Base-by-base conservation (phyloP, 371 early-diverging fungal species). In the Mucor velutinosus region DNA sequence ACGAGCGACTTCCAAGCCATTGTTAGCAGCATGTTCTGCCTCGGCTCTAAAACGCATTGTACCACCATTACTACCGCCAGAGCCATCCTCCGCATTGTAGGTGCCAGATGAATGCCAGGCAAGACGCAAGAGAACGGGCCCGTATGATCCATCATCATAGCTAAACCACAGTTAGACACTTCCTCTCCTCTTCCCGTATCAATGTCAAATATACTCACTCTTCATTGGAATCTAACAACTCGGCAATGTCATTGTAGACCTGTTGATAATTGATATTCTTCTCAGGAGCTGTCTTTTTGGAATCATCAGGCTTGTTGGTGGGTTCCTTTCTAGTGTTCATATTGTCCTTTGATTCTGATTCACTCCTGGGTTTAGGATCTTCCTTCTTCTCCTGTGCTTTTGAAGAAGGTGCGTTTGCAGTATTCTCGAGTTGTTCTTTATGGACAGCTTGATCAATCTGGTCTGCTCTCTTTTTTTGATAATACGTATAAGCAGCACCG, bases 21-120 rank as follows among this genome's bases (percentile, higher is more conserved):
- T 87, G 70, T 95, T 95, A 62, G 94, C 95, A 41, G 83, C 82
- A 76, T 93, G 86, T 35, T 69, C 58, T 17, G 90, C 74, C 75
- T 94, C 94, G 29, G 89, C 73, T 56, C 67, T 68, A 70, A 72
- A 72, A 80, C 83, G 86, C 94, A 98, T 98, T 60, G 95, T 95
- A 17, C 92, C 95, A 71, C 92, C 96, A 79, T 92, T 86, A 68
- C 94, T 93, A 35, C 98, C 98, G 56, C 98, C 98, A 23, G 94
- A 94, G 60, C 85, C 82, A 55, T 91, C 76, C 58, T 83, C 83
- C 72, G 82, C 81, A 81, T 94, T 93, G 74, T 90, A 97, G 39
- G 97, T 98, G 21, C 98, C 98, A 53, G 95, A 87, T 8, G 95
- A 88, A 82, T 98, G 98, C 97, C 96, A 96, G 10, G 97, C 96